These are phyloP conservation scores for Eucalyptus polybractea DNA, from an alignment of 345 rosid species.

Conservation along the genomic window DNA sequence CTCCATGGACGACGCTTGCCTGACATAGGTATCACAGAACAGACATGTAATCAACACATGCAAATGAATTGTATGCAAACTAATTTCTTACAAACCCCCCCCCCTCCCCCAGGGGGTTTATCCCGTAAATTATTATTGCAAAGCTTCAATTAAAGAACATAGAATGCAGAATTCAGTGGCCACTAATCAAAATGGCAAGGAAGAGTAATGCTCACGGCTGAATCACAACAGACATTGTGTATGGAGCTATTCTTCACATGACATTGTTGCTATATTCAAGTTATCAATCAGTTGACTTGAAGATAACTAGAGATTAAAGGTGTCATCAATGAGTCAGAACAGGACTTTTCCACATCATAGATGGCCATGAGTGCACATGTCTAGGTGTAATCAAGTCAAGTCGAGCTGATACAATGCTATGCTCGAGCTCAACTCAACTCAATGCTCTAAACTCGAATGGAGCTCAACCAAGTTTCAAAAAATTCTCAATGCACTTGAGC, in stretches of 20 bases:
- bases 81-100: neutral
- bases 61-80: neutral
- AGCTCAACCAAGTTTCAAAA: neutral
- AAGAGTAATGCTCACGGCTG: neutral
- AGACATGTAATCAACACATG: neutral
- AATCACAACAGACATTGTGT: neutral
- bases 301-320: neutral
- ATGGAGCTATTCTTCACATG: neutral
- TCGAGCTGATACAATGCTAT: neutral
- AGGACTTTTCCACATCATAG: neutral
- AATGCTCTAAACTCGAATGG: neutral
- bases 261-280: neutral
- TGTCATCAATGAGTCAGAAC: neutral
- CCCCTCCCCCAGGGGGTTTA: neutral
- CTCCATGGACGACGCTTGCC: constrained; percentile 96
- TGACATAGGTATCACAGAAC: constrained; percentile 2
- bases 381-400: neutral
- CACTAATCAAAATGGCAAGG: neutral
- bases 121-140: neutral
- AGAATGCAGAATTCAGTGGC: neutral
- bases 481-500: neutral
- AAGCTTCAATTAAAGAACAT: neutral
- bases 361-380: neutral
- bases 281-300: neutral
- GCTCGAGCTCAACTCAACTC: neutral